Conservation (phyloP, 768 basidiomycete species). For the Hortiboletus flavorubellus region DNA sequence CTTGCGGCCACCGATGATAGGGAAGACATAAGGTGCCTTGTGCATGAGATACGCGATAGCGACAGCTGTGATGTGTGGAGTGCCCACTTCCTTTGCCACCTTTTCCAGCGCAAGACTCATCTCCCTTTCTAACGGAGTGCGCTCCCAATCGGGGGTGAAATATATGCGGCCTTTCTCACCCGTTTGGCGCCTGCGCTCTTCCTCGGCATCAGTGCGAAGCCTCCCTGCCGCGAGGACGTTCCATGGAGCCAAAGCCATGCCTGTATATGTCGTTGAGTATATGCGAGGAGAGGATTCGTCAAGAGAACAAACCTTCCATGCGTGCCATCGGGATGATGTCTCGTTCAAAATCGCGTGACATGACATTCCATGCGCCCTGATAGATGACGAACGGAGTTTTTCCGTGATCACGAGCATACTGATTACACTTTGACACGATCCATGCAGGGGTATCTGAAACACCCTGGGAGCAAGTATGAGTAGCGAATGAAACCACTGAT, state of each 20-base stretch:
- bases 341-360: slow-evolving; percentile 47
- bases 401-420: slow-evolving; percentile 47
- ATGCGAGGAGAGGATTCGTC: background rate
- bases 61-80: slow-evolving; percentile 31
- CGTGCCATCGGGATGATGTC: slow-evolving; percentile 42
- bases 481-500: background rate
- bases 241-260: slow-evolving; percentile 34
- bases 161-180: slow-evolving; percentile 39
- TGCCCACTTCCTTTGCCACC: slow-evolving; percentile 38
- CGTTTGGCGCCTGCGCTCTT: slow-evolving; percentile 20
- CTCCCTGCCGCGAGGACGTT: slow-evolving; percentile 28
- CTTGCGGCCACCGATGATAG: slow-evolving; percentile 40
- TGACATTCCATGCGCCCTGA: slow-evolving; percentile 45
- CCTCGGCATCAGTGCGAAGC: slow-evolving; percentile 29
- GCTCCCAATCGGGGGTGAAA: slow-evolving; percentile 27
- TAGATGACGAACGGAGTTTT: slow-evolving; percentile 51
- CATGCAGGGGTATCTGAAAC: slow-evolving; percentile 45
- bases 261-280: slow-evolving; percentile 3
- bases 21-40: slow-evolving; percentile 43
- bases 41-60: slow-evolving; percentile 44
- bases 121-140: slow-evolving; percentile 31
- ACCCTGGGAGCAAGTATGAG: slow-evolving; percentile 24
- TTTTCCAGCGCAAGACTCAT: slow-evolving; percentile 36
- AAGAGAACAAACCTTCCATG: slow-evolving; percentile 29
- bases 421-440: slow-evolving; percentile 44